Percentiles rank a stretch among this genome's conserved stretches.
These are phyloP conservation scores for Rubroshorea leprosula DNA, from an alignment of 345 rosid species.

Conservation along the genomic window DNA sequence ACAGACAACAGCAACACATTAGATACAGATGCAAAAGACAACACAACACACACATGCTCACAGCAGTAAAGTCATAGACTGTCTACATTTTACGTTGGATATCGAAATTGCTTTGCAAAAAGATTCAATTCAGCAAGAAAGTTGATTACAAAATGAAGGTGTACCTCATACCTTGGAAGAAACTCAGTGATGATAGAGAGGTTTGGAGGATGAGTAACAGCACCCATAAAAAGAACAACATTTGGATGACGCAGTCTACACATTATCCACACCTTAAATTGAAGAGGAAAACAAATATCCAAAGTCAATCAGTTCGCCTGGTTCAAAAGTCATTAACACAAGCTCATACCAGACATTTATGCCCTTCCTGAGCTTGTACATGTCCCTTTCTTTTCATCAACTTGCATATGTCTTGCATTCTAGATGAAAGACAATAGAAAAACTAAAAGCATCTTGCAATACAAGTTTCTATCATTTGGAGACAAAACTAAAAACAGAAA, in stretches of 20 bases:
- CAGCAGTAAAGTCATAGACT: background rate
- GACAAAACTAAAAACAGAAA: conserved; percentile 2
- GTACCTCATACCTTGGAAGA: conserved; percentile 72
- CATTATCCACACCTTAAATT: conserved; percentile 87
- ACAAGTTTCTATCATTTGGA: background rate
- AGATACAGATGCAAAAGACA: background rate
- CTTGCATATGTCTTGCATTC: background rate
- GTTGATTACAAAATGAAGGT: conserved; percentile 5
- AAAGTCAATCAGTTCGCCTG: conserved; percentile 7
- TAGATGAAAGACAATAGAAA: conserved; percentile 6
- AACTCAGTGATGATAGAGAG: conserved; percentile 94
- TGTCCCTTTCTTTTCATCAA: no score
- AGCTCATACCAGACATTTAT: conserved; percentile 3
- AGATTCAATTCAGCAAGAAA: background rate
- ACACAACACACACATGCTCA: conserved; percentile 4
- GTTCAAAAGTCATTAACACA: background rate
- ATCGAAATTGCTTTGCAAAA: background rate
- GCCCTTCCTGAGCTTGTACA: background rate
- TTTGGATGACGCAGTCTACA: conserved; percentile 98
- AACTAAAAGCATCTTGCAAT: background rate
- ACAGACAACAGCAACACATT: conserved; percentile 17
- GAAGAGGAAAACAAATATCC: conserved; percentile 9
- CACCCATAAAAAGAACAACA: conserved; percentile 95
- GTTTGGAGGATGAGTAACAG: conserved; percentile 97
- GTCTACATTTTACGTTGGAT: conserved; percentile 13